Evolutionary conservation across 2,329 filamentous ascomycete species (phyloP).

Genomic region (Corynespora cassiicola): DNA sequence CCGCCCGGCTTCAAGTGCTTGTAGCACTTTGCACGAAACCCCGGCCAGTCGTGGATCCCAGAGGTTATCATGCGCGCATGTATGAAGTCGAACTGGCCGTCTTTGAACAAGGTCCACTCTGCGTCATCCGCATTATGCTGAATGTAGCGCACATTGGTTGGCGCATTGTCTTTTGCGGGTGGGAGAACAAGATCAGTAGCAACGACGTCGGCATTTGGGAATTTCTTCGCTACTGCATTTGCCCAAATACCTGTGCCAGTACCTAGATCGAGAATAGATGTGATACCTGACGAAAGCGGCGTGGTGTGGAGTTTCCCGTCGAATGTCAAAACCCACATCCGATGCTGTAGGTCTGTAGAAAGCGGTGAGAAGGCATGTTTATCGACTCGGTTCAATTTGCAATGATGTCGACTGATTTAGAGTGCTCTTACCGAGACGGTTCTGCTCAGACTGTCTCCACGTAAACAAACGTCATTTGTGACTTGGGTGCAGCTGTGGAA

Average conservation of each 20-base stretch:
- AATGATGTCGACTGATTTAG: not conserved
- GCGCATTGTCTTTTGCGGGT: not conserved
- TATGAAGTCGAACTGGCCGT: slow-evolving; percentile 59
- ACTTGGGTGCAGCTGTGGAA: not conserved
- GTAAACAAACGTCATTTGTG: not conserved
- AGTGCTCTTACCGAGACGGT: slow-evolving; percentile 3
- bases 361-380: too few species aligned
- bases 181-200: slow-evolving; percentile 3
- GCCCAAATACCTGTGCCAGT: slow-evolving; percentile 5
- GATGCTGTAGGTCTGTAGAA: slow-evolving; percentile 1
- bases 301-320: slow-evolving; percentile 4
- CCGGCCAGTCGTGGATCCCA: slow-evolving; percentile 58
- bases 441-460: slow-evolving; percentile 1
- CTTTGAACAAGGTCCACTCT: slow-evolving; percentile 3
- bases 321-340: slow-evolving; percentile 5
- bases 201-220: slow-evolving; percentile 1
- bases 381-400: too few species aligned
- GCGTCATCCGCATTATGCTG: slow-evolving; percentile 2
- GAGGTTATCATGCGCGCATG: slow-evolving; percentile 57
- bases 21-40: slow-evolving; percentile 48
- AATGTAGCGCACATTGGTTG: slow-evolving; percentile 2
- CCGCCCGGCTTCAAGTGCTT: slow-evolving; percentile 52
- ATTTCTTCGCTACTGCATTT: not conserved
- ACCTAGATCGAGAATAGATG: slow-evolving; percentile 1
- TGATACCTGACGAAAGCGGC: slow-evolving; percentile 1